These are phyloP conservation scores for Pyrenophora tritici-repentis DNA, from an alignment of 2,329 filamentous ascomycete species.

Conservation along the genomic window DNA sequence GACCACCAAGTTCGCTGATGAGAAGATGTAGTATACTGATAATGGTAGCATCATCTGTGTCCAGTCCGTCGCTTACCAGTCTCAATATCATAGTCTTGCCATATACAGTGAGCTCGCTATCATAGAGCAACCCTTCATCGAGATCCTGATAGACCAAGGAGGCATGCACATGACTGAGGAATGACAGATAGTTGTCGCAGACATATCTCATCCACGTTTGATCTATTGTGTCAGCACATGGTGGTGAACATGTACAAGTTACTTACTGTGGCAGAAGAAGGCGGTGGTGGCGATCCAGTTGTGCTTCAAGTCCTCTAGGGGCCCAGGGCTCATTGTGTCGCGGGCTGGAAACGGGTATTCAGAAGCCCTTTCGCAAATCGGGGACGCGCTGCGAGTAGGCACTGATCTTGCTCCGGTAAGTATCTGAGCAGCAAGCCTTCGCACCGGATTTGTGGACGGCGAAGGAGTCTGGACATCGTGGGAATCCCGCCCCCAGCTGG, in stretches of 20 bases:
- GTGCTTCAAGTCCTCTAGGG: constrained; percentile 27
- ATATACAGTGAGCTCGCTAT: constrained; percentile 38
- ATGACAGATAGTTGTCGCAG: constrained; percentile 37
- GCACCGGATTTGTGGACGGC: constrained; percentile 23
- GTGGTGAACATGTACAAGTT: no score
- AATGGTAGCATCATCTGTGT: constrained; percentile 37
- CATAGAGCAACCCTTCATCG: constrained; percentile 32
- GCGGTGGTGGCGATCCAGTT: constrained; percentile 29
- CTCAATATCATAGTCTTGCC: constrained; percentile 39
- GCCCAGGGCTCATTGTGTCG: constrained; percentile 11
- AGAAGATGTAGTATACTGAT: constrained; percentile 41
- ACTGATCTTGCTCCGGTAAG: constrained; percentile 28
- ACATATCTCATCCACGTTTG: constrained; percentile 35
- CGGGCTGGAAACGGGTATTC: constrained; percentile 33
- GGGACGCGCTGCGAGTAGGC: constrained; percentile 29
- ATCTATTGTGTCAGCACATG: constrained; percentile 20
- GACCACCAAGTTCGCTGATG: constrained; percentile 37
- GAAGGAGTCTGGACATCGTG: constrained; percentile 26
- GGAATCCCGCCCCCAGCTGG: constrained; percentile 24
- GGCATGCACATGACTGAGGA: constrained; percentile 43
- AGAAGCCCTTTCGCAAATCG: constrained; percentile 23
- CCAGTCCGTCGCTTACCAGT: constrained; percentile 33
- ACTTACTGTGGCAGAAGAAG: constrained; percentile 31
- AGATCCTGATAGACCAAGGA: constrained; percentile 42
- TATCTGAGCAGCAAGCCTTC: constrained; percentile 32